These are phyloP conservation scores for Cyamopsis tetragonoloba DNA, from an alignment of 306 rosid genomes.

Conservation along the genomic window DNA sequence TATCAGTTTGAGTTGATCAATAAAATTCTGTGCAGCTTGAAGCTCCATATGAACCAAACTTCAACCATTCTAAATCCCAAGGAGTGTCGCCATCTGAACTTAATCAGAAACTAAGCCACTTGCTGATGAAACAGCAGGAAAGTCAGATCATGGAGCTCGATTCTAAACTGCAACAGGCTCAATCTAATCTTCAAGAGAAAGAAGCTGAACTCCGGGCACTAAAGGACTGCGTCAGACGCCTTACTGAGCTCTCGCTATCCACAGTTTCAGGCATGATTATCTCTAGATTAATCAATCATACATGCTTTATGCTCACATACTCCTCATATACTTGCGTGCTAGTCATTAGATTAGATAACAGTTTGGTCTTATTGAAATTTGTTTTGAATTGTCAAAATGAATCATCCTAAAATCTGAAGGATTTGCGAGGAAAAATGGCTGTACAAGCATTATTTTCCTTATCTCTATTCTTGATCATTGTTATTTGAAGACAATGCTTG, in stretches of 20 bases:
- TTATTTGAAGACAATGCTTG: background rate
- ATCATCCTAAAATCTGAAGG: background rate
- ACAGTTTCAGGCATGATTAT: slow-evolving; percentile 48
- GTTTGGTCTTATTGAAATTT: background rate
- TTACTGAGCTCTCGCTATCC: slow-evolving; percentile 52
- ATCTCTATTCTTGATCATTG: background rate
- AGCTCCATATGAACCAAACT: slow-evolving; percentile 27
- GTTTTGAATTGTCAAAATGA: background rate
- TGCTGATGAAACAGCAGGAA: slow-evolving; percentile 69
- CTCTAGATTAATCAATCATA: background rate
- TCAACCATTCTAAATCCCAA: slow-evolving; percentile 5
- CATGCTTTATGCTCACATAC: background rate
- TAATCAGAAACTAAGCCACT: slow-evolving; percentile 56
- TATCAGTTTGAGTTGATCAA: slow-evolving; percentile 16
- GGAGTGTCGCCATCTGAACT: slow-evolving; percentile 57
- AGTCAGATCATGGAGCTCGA: slow-evolving; percentile 57
- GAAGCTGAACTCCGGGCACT: slow-evolving; percentile 68
- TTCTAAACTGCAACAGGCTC: slow-evolving; percentile 54
- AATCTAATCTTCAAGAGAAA: slow-evolving; percentile 50
- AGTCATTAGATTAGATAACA: background rate
- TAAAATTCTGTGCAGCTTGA: slow-evolving; percentile 33
- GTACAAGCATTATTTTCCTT: background rate
- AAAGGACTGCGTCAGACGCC: slow-evolving; percentile 62
- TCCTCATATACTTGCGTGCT: slow-evolving; percentile 1
- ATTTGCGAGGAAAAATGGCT: background rate